Conservation (phyloP, 179 eudicot species). For the Beta corolliflora region DNA sequence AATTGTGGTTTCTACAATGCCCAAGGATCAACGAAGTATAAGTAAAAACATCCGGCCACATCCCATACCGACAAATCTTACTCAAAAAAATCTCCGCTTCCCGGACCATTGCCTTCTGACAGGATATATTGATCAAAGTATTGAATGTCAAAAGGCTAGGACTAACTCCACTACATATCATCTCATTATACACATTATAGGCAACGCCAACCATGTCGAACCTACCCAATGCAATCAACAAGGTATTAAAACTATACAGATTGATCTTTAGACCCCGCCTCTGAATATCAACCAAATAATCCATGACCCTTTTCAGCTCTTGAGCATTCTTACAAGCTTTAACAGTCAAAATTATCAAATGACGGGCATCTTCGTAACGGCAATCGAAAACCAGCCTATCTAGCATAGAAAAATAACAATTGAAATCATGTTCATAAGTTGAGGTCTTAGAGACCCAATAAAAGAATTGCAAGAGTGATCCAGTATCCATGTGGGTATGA, state of each 20-base stretch:
- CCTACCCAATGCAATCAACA: conserved; percentile 65
- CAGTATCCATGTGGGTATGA: conserved; percentile 31
- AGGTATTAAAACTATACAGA: conserved; percentile 62
- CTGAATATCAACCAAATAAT: conserved; percentile 44
- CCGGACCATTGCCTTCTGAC: conserved; percentile 61
- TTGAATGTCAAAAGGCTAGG: conserved; percentile 72
- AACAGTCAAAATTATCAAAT: conserved; percentile 58
- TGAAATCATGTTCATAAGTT: conserved; percentile 50
- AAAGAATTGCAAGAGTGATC: conserved; percentile 49
- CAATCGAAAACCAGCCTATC: conserved; percentile 52
- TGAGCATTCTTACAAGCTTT: conserved; percentile 48
- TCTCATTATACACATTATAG: conserved; percentile 43
- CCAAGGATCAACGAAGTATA: conserved; percentile 73
- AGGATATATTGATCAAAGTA: conserved; percentile 67
- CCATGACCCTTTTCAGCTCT: conserved; percentile 50
- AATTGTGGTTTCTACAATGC: conserved; percentile 51
- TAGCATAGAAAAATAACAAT: conserved; percentile 54
- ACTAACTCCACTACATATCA: conserved; percentile 48
- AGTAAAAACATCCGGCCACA: conserved; percentile 65
- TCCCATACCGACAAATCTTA: conserved; percentile 44
- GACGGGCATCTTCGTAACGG: conserved; percentile 43
- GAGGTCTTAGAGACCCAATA: conserved; percentile 58
- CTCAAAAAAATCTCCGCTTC: conserved; percentile 54
- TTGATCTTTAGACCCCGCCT: conserved; percentile 41
- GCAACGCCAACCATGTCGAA: conserved; percentile 59